A percentile compares a stretch with the other conserved stretches of the same genome.
phyloP scores from a whole-genome alignment of 2,329 filamentous ascomycete genomes.

The Tolypocladium paradoxum region DNA sequence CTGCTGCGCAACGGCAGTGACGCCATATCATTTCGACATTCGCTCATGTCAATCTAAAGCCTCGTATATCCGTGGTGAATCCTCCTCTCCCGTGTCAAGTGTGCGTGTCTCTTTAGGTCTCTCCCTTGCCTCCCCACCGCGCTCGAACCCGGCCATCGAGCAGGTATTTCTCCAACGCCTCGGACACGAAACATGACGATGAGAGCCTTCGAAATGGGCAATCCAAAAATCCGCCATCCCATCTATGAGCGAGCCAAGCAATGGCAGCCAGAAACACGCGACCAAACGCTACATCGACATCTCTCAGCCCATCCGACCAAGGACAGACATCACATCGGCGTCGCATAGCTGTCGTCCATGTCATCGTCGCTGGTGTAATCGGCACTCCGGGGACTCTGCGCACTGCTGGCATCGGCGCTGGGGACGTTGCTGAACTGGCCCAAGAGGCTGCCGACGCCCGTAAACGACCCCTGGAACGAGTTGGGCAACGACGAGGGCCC shows the following conservation, averaged over 20 bases:
- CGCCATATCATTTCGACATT: conserved; percentile 5
- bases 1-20: not conserved
- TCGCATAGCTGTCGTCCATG: conserved; percentile 28
- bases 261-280: not conserved
- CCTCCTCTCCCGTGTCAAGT: not conserved
- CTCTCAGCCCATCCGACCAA: not conserved
- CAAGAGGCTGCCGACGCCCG: conserved; percentile 22
- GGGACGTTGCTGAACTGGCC: conserved; percentile 31
- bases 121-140: not conserved
- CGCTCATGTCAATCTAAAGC: conserved; percentile 12
- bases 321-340: conserved; percentile 7
- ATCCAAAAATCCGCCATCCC: not conserved
- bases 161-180: not conserved
- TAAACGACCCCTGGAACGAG: conserved; percentile 20
- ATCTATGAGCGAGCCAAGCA: not conserved
- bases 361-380: conserved; percentile 45
- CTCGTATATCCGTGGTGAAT: conserved; percentile 4
- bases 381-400: conserved; percentile 38
- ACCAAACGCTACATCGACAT: not conserved
- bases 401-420: conserved; percentile 37
- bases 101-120: not conserved
- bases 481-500: conserved; percentile 12
- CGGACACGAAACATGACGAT: not conserved
- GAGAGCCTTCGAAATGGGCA: not conserved
- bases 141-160: not conserved